Base-by-base conservation (phyloP, 768 basidiomycete genomes). In the Lactarius vividus region DNA sequence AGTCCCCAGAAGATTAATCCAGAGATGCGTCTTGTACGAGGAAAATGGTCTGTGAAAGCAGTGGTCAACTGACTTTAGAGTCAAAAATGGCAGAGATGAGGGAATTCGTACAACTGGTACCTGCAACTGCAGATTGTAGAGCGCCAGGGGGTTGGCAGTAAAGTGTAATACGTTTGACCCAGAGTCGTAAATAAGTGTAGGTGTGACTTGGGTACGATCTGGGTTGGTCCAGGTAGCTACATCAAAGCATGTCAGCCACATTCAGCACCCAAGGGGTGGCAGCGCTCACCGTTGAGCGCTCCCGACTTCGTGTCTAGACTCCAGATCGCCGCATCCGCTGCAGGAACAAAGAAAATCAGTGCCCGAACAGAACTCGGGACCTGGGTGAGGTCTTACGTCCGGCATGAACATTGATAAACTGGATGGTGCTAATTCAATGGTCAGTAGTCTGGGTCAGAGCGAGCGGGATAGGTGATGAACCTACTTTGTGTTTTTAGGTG, bases 331-430 rank as follows among this genome's bases (percentile, higher is more conserved):
- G 61, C n/a, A 13, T 31, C 0, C 18, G 54, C 39, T 8, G 29
- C 61, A 37, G 4, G 40, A 42, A 20, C 6, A 31, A 20, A 44
- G 5, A 55, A 31, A 16, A 7, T 56, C 29, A 35, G 20, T 31
- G 31, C 20, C 8, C 28, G 7, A 33, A 23, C 28, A 0, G 3
- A 31, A 20, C 18, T 18, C 18, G 13, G 16, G 29, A 56, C 7
- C 33, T 35, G 6, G 31, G 8, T 4, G 33, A 1, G 20, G 8
- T 44, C 61, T 56, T 62, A 62, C 61, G 29, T 62, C 61, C 61
- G 1, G 40, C 6, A 6, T 42, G 5, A 23, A 62, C 39, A 16
- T 42, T 29, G 7, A 15, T 42, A 23, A 55, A 44, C 28, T n/a
- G 13, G 23, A 56, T 28, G 7, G 28, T 44, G 23, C 61, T 62